Evolutionary conservation across 2,329 filamentous ascomycete species (phyloP).

Genomic region (Niveomyces coronatus): DNA sequence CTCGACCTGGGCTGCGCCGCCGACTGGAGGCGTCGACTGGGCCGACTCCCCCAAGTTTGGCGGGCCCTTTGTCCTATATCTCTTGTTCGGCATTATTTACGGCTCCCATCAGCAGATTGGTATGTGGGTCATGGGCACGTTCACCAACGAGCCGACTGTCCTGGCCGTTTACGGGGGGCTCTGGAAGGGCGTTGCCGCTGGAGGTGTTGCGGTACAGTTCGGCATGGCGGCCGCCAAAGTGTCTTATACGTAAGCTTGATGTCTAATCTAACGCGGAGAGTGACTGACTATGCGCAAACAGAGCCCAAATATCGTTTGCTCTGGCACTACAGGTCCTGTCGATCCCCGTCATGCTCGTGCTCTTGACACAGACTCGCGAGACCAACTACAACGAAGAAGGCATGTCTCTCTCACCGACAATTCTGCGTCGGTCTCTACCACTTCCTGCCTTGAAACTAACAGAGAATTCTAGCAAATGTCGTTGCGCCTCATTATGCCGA

Average conservation of each 20-base stretch:
- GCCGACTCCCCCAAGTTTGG: constrained; percentile 8
- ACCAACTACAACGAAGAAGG: constrained; percentile 2
- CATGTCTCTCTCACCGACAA: background rate
- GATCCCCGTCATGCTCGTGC: constrained; percentile 2
- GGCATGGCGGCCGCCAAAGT: constrained; percentile 4
- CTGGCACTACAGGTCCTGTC: background rate
- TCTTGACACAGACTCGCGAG: background rate
- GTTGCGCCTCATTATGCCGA: too few species aligned
- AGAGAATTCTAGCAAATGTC: too few species aligned
- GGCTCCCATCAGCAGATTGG: constrained; percentile 10
- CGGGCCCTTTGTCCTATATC: constrained; percentile 11
- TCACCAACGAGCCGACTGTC: constrained; percentile 12
- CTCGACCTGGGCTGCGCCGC: constrained; percentile 4
- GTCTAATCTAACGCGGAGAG: background rate
- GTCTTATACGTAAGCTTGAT: background rate
- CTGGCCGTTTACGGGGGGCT: constrained; percentile 10
- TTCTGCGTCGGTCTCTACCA: background rate
- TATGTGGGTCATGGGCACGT: constrained; percentile 12
- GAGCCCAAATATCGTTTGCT: constrained; percentile 2
- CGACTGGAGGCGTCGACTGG: constrained; percentile 11
- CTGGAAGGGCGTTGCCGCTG: constrained; percentile 11
- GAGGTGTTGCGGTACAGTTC: constrained; percentile 6
- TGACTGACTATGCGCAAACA: background rate
- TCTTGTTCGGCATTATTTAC: constrained; percentile 11
- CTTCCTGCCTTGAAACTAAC: too few species aligned